Conservation (phyloP, 306 rosid genomes). For the Cicer judaicum region DNA sequence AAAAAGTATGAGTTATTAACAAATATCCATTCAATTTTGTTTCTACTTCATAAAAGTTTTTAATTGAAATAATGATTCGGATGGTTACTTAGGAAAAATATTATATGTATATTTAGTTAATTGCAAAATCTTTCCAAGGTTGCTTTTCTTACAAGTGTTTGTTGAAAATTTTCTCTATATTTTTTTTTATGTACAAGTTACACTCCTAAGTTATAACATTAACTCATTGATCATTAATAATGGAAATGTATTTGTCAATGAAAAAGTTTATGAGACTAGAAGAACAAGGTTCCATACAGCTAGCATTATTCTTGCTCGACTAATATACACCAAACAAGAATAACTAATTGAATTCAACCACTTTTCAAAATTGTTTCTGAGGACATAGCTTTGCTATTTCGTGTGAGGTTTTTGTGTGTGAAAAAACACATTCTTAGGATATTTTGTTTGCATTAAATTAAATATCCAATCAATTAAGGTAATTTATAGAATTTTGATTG, state of each 20-base stretch:
- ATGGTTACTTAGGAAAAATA: too few relatives aligned
- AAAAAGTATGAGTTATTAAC: too few relatives aligned
- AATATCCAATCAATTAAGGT: neutral
- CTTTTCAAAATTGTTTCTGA: neutral
- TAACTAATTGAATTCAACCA: conserved; percentile 12
- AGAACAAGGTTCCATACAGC: neutral
- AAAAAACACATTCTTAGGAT: neutral
- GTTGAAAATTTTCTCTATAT: neutral
- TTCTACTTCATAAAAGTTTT: too few relatives aligned
- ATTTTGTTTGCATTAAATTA: conserved; percentile 11
- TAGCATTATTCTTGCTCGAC: neutral
- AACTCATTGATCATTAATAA: too few relatives aligned
- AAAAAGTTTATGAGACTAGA: neutral
- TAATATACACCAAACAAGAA: conserved; percentile 6
- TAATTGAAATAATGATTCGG: too few relatives aligned
- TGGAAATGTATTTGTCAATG: neutral
- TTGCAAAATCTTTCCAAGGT: neutral
- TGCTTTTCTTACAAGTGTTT: neutral
- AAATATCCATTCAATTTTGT: too few relatives aligned
- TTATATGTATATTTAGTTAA: too few relatives aligned
- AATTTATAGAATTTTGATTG: neutral
- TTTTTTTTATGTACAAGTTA: neutral
- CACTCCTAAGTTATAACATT: too few relatives aligned
- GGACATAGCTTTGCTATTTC: neutral
- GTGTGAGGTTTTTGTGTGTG: neutral